These are phyloP conservation scores for Tolypocladium guangdongense DNA, from an alignment of 2,329 filamentous ascomycete species.

Conservation along the genomic window DNA sequence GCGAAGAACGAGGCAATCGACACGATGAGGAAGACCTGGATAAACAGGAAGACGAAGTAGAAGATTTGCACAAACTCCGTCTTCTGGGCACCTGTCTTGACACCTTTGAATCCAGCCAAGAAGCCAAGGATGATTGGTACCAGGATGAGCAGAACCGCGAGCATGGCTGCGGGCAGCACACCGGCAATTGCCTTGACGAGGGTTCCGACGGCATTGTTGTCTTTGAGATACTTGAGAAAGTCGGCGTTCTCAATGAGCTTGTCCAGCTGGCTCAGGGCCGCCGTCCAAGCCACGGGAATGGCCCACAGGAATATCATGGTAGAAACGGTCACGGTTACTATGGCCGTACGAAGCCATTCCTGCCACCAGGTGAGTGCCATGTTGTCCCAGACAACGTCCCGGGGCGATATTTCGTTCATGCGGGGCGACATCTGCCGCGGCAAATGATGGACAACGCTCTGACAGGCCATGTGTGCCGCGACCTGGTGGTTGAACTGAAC, in stretches of 20 bases:
- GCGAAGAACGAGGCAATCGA: slow-evolving; percentile 67
- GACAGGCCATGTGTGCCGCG: slow-evolving; percentile 95
- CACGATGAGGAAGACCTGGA: slow-evolving; percentile 89
- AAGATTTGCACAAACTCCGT: slow-evolving; percentile 81
- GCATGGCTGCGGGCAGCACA: slow-evolving; percentile 69
- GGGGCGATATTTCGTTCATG: slow-evolving; percentile 84
- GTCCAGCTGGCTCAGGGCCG: slow-evolving; percentile 67
- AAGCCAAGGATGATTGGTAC: slow-evolving; percentile 70
- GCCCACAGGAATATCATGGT: slow-evolving; percentile 84
- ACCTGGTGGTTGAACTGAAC: slow-evolving; percentile 98
- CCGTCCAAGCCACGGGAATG: slow-evolving; percentile 81
- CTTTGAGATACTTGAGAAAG: slow-evolving; percentile 62
- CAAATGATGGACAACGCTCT: slow-evolving; percentile 80
- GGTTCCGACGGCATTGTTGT: slow-evolving; percentile 47
- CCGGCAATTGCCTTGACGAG: slow-evolving; percentile 61
- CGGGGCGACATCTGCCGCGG: slow-evolving; percentile 90
- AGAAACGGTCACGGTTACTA: slow-evolving; percentile 54
- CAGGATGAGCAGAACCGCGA: slow-evolving; percentile 68
- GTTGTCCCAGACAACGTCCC: slow-evolving; percentile 93
- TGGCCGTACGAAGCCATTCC: slow-evolving; percentile 59
- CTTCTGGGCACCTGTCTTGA: slow-evolving; percentile 69
- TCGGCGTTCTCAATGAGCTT: slow-evolving; percentile 51
- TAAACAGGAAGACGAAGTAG: slow-evolving; percentile 90
- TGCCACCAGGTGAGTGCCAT: slow-evolving; percentile 96
- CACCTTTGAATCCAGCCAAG: slow-evolving; percentile 63